Evolutionary conservation across 2,329 filamentous ascomycete species (phyloP).

Genomic region (Macrophomina pseudophaseolina): DNA sequence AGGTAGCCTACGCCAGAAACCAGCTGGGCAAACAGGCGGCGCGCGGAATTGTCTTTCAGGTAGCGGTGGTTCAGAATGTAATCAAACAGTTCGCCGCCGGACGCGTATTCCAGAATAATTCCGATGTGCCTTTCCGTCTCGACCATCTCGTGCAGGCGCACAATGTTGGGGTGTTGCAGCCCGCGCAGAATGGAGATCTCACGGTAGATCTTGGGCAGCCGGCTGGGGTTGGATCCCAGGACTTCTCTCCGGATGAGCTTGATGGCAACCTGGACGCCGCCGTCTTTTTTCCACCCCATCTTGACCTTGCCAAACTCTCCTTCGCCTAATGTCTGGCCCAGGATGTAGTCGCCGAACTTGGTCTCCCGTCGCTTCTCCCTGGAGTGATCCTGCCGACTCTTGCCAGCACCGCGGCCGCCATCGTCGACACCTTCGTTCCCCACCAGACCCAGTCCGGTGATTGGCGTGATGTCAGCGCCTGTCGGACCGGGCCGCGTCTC

Average conservation of each 20-base stretch:
- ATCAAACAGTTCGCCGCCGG: conserved; percentile 95
- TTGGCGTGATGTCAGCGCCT: conserved; percentile 51
- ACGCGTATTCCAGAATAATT: conserved; percentile 97
- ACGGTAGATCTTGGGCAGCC: conserved; percentile 94
- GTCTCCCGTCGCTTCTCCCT: conserved; percentile 70
- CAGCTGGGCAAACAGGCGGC: conserved; percentile 90
- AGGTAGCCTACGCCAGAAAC: conserved; percentile 96
- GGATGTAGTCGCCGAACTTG: conserved; percentile 92
- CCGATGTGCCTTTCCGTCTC: conserved; percentile 97
- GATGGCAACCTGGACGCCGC: conserved; percentile 90
- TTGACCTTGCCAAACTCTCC: conserved; percentile 99
- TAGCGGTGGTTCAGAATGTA: conserved; percentile 98
- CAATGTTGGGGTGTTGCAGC: conserved; percentile 94
- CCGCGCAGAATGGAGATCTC: conserved; percentile 90
- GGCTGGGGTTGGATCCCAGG: conserved; percentile 83
- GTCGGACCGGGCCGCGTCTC: conserved; percentile 58
- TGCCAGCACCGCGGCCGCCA: conserved; percentile 48
- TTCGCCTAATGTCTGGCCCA: conserved; percentile 95
- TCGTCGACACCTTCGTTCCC: conserved; percentile 58
- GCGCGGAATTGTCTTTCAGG: conserved; percentile 88
- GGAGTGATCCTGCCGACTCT: conserved; percentile 64
- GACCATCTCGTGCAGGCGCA: conserved; percentile 96
- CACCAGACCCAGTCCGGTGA: conserved; percentile 55
- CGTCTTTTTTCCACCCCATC: conserved; percentile 96
- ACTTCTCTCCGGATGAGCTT: conserved; percentile 95